Evolutionary conservation across 139 green algal genomes (phyloP).

Genomic region (Volvox africanus): DNA sequence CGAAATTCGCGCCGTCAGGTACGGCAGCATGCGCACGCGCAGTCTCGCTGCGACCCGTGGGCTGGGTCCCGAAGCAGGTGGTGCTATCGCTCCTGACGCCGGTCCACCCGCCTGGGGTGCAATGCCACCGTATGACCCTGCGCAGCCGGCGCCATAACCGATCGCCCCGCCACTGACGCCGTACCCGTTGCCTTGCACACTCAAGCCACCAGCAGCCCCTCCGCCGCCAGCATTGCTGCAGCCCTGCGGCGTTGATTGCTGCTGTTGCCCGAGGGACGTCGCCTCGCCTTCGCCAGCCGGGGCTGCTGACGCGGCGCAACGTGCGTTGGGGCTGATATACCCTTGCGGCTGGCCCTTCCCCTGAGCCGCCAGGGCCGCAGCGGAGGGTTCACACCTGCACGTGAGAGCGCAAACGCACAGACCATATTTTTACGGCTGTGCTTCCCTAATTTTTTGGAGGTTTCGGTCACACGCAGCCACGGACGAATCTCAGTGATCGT

Average conservation of each 20-base stretch:
- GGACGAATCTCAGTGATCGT: too few species aligned
- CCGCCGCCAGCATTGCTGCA: neutral
- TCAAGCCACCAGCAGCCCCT: neutral
- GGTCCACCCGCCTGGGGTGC: neutral
- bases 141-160: neutral
- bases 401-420: neutral
- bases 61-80: neutral
- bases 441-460: too few species aligned
- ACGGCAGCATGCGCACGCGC: constrained; percentile 67
- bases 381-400: constrained; percentile 42
- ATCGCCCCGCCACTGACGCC: neutral
- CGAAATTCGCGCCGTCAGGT: constrained; percentile 49
- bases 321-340: neutral
- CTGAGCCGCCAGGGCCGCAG: neutral
- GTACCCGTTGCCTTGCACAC: neutral
- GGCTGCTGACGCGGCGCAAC: neutral
- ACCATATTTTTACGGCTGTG: neutral
- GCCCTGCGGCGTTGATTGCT: neutral
- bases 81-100: neutral
- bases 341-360: neutral
- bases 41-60: constrained; percentile 46
- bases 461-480: too few species aligned
- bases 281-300: neutral
- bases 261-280: neutral
- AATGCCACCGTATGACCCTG: neutral